Evolutionary conservation across 148 eudicot genomes (phyloP).

Genomic region (Spergularia bocconei): DNA sequence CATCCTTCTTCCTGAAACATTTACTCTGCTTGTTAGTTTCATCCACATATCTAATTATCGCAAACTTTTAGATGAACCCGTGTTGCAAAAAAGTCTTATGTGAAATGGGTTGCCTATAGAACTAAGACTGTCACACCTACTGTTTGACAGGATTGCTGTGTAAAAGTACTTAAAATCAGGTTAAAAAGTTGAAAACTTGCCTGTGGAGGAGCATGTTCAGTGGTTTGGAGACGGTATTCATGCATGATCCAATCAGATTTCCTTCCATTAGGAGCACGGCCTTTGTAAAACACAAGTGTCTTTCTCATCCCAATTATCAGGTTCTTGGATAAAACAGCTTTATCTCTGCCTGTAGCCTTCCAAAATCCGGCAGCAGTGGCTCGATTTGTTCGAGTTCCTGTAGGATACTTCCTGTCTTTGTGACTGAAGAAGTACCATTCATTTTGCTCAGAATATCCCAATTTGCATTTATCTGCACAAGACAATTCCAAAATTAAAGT

Average conservation of each 20-base stretch:
- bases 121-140: no score
- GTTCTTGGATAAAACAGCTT: conserved; percentile 73
- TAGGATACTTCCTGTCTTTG: conserved; percentile 92
- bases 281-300: conserved; percentile 82
- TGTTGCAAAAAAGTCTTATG: no score
- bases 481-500: conserved; percentile 5
- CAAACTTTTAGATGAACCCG: no score
- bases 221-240: conserved; percentile 83
- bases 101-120: no score
- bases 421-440: conserved; percentile 98
- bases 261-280: conserved; percentile 81
- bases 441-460: conserved; percentile 64
- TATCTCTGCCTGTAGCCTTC: conserved; percentile 97
- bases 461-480: conserved; percentile 59
- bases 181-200: conserved; percentile 26
- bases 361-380: conserved; percentile 88
- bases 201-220: conserved; percentile 71
- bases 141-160: no score
- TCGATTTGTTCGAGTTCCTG: conserved; percentile 78
- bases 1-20: conserved; percentile 88
- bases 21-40: not conserved
- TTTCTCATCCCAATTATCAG: conserved; percentile 89
- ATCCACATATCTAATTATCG: not conserved
- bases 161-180: no score
- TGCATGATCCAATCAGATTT: conserved; percentile 94